Evolutionary conservation across 305 asterid species (phyloP), one percentile per base, ranked within the genome.

Genomic region (Caryopteris hybrid): DNA sequence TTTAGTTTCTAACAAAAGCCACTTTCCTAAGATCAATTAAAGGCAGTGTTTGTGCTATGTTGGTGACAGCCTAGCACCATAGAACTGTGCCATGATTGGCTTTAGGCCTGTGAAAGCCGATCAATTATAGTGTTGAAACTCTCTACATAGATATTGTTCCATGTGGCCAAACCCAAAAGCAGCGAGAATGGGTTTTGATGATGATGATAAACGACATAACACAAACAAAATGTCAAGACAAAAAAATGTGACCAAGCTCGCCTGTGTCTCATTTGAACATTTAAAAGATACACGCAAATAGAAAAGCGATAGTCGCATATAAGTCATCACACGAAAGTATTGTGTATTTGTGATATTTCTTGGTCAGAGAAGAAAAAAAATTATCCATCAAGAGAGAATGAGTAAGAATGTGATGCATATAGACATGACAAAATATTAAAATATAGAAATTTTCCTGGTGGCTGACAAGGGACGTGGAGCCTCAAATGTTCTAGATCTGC

Each of bases 201-300:
- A 38, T 38, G 43, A 38, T 38, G 43, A 54, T 34, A 3, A 55
- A 59, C 46, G 59, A 31, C 51, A 48, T 51, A 18, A 50, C 3
- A 18, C 10, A 48, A 21, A 51, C 3, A 29, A n/a, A 46, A 17
- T 41, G 59, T 16, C 4, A 61, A 34, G 34, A 42, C 47, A 52
- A 33, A 25, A 59, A 39, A 17, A 52, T 45, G 41, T 54, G 52
- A 43, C 31, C 20, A 58, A 43, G 38, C 55, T 64, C 39, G n/a
- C 18, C 17, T 29, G 20, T 45, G 29, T 45, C 71, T 56, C 21
- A 33, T 4, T 71, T 39, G 68, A 60, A 67, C 54, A 66, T 14
- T 31, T 20, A 66, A 59, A 52, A 43, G 16, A 36, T 51, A 51
- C n/a, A n/a, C n/a, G n/a, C n/a, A n/a, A n/a, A n/a, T n/a, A n/a